phyloP scores from a whole-genome alignment of 306 rosid species.

The Trifolium pratense region DNA sequence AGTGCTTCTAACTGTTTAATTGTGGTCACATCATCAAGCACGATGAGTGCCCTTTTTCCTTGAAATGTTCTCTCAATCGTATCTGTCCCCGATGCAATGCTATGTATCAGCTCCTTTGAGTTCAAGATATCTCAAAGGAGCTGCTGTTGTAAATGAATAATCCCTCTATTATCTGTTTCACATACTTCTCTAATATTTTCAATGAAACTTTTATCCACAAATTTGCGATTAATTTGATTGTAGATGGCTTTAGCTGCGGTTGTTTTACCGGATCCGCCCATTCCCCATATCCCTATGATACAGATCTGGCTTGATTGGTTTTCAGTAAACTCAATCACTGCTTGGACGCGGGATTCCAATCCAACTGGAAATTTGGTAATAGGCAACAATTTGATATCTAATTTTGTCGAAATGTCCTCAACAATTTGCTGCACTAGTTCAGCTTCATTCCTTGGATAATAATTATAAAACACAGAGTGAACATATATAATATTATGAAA shows the following conservation, averaged over 20 bases:
- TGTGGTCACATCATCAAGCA: conserved; percentile 36
- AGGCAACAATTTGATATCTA: not conserved
- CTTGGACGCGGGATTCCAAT: not conserved
- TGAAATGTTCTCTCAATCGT: not conserved
- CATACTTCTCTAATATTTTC: conserved; percentile 31
- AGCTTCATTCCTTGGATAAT: not conserved
- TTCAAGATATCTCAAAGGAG: conserved; percentile 8
- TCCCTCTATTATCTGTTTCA: not conserved
- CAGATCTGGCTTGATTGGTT: not conserved
- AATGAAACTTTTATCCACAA: not conserved
- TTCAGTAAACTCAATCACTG: not conserved
- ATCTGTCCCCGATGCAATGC: not conserved
- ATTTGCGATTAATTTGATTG: not conserved
- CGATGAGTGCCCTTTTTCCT: not conserved
- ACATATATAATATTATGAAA: no score
- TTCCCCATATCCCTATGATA: conserved; percentile 37
- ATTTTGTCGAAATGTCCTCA: not conserved
- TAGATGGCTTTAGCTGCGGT: not conserved
- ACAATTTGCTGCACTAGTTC: not conserved
- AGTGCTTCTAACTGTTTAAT: not conserved
- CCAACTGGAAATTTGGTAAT: conserved; percentile 26
- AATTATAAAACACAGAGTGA: no score
- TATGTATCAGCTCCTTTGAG: not conserved
- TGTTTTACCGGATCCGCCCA: conserved; percentile 11
- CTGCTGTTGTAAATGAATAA: conserved; percentile 27